Percentiles rank a stretch among this genome's conserved stretches.
Evolutionary conservation across 1,284 basidiomycete genomes (phyloP).

Genomic region (Ceratobasidium sp.): DNA sequence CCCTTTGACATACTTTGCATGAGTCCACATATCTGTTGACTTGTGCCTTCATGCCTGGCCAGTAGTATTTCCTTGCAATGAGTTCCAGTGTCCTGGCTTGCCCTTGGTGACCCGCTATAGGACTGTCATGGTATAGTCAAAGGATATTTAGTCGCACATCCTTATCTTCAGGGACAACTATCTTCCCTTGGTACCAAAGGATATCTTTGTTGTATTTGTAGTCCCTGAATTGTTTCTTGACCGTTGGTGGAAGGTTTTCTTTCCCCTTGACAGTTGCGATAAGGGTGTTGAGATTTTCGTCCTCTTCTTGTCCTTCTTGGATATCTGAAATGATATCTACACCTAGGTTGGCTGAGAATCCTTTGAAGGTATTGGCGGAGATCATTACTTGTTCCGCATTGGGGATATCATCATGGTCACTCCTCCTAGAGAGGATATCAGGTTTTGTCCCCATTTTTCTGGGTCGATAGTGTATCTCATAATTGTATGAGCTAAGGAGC

Average conservation of each 20-base stretch:
- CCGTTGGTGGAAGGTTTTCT: conserved; percentile 4
- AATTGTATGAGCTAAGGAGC: neutral
- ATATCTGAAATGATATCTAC: neutral
- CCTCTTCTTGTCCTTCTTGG: neutral
- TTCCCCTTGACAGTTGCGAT: neutral
- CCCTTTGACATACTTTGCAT: no score
- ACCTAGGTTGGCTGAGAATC: neutral
- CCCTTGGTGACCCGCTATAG: no score
- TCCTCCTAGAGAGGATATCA: neutral
- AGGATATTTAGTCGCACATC: conserved; percentile 9
- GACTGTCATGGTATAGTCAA: no score
- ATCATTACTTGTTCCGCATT: no score
- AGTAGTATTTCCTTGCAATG: no score
- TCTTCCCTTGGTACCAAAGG: neutral
- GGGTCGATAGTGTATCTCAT: neutral
- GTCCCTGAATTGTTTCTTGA: neutral
- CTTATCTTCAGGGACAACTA: neutral
- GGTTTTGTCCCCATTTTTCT: conserved; percentile 3
- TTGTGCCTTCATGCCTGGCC: no score
- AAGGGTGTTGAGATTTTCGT: neutral
- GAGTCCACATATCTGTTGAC: no score
- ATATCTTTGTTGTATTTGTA: neutral
- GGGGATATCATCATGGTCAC: neutral
- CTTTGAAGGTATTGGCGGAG: neutral
- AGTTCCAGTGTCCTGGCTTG: no score